Evolutionary conservation across 1,284 basidiomycete genomes (phyloP).

Genomic region (Acaromyces ingoldii): DNA sequence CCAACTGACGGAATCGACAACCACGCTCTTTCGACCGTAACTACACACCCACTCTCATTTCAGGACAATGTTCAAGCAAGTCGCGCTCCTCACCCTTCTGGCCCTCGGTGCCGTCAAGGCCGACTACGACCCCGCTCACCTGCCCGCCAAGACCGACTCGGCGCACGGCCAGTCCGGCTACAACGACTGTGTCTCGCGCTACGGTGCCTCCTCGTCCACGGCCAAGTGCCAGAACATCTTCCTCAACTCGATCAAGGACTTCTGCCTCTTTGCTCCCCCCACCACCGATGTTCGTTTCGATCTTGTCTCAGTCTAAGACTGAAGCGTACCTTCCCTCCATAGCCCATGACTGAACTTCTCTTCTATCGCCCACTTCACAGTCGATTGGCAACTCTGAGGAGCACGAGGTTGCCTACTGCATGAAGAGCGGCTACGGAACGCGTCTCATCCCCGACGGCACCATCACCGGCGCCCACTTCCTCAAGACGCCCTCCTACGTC

Average conservation of each 20-base stretch:
- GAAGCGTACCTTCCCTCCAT: too few species aligned
- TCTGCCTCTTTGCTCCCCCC: conserved; percentile 43
- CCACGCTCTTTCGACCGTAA: conserved; percentile 3
- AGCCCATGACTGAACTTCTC: too few species aligned
- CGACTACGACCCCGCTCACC: conserved; percentile 27
- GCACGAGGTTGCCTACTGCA: conserved; percentile 43
- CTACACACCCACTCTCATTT: conserved; percentile 1
- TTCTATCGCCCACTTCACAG: too few species aligned
- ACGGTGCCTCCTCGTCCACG: conserved; percentile 24
- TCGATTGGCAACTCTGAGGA: conserved; percentile 42
- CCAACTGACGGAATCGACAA: not conserved
- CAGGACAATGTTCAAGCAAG: conserved; percentile 29
- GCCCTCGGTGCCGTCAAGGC: conserved; percentile 27
- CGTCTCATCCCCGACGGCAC: conserved; percentile 45
- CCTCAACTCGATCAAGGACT: conserved; percentile 40
- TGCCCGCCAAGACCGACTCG: conserved; percentile 40
- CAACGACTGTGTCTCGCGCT: conserved; percentile 18
- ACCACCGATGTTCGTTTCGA: too few species aligned
- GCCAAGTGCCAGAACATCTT: conserved; percentile 42
- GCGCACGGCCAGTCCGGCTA: conserved; percentile 16
- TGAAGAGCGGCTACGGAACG: conserved; percentile 43
- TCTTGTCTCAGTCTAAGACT: too few species aligned
- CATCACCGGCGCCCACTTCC: conserved; percentile 44
- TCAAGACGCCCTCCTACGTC: conserved; percentile 26
- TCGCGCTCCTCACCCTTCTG: conserved; percentile 25